phyloP scores from a whole-genome alignment of 2,329 filamentous ascomycete genomes.

The Fusarium setosum region DNA sequence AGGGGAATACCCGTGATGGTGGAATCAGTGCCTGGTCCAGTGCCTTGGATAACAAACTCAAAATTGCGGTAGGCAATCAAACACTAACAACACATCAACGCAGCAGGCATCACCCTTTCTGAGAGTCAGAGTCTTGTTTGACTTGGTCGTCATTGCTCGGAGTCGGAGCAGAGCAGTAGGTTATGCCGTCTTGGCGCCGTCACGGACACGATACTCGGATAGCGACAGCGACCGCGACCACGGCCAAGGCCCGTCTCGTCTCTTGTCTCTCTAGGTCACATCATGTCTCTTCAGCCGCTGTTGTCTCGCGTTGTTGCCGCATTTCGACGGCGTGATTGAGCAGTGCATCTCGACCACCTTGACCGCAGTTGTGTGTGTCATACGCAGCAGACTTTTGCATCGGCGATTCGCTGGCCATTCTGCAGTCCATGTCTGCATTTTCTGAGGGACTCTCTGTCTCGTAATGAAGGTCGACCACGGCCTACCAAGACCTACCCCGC shows the following conservation, averaged over 20 bases:
- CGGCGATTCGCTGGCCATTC: constrained; percentile 38
- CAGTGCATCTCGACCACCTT: constrained; percentile 11
- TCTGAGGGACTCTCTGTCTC: constrained; percentile 18
- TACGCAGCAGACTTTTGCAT: constrained; percentile 7
- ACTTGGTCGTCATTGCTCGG: constrained; percentile 9
- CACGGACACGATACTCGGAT: constrained; percentile 13
- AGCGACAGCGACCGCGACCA: neutral
- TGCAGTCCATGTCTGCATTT: constrained; percentile 23
- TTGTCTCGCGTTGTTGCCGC: constrained; percentile 21
- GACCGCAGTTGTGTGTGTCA: constrained; percentile 28
- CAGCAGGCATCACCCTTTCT: constrained; percentile 17
- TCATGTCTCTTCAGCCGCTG: constrained; percentile 6
- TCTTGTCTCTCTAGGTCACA: constrained; percentile 3
- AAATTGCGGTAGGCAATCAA: constrained; percentile 32
- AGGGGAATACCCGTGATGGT: neutral
- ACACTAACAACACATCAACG: constrained; percentile 17
- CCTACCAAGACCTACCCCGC: constrained; percentile 28
- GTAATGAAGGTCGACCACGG: constrained; percentile 14
- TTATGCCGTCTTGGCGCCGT: constrained; percentile 17
- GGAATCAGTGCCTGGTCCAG: constrained; percentile 7
- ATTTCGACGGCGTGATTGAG: constrained; percentile 1
- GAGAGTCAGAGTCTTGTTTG: constrained; percentile 7
- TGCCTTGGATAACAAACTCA: constrained; percentile 29
- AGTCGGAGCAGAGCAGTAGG: neutral
- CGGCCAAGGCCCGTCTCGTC: neutral